Base-by-base conservation (phyloP, 805 yeast species). In the Candida takata region DNA sequence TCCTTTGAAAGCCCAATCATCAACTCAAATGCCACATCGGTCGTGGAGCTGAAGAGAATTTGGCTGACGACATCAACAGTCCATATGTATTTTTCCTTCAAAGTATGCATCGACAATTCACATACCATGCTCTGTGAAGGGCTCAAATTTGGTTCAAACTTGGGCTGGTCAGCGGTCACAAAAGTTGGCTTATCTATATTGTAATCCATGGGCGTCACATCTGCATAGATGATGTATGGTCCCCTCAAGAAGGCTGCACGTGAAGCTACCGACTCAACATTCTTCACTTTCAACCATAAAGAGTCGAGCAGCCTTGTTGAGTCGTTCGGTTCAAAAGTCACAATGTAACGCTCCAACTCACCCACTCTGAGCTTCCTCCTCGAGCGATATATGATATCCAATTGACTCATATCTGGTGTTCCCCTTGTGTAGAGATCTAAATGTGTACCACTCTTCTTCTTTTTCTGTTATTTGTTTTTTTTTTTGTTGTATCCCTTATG, bases 171-270 rank as follows among this genome's bases (percentile, higher is more conserved):
- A 0, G 84, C 85, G 3, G 88, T 77, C 11, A 81, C 68, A 48
- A 79, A 79, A 15, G 69, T 67, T 14, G 58, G 47, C 37, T 67
- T 60, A 4, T 69, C 58, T 39, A 70, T 76, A 32, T 72, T 66
- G 48, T 70, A 84, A 7, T 73, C 79, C 3, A 55, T 65, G 0
- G 77, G 60, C 34, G 76, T 60, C 24, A 84, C 73, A 56, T 84
- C 94, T 27, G 75, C 81, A 51, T 84, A 84, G 1, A 84, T 48
- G n/a, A 77, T 67, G 46, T 71, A 83, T 0, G 95, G 95, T 0
- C 90, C 95, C 38, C 83, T 73, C 13, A 84, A 54, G 45, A 74
- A 79, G 0, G 86, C 88, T 0, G 94, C 88, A 35, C 90, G 55
- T 37, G 74, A 45, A 0, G 83, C 68, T 1, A 78, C 44, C 45